Percentiles rank a stretch among this genome's conserved stretches.
These are phyloP conservation scores for Gentiana dahurica DNA, from an alignment of 257 asterid genomes.

Conservation along the genomic window DNA sequence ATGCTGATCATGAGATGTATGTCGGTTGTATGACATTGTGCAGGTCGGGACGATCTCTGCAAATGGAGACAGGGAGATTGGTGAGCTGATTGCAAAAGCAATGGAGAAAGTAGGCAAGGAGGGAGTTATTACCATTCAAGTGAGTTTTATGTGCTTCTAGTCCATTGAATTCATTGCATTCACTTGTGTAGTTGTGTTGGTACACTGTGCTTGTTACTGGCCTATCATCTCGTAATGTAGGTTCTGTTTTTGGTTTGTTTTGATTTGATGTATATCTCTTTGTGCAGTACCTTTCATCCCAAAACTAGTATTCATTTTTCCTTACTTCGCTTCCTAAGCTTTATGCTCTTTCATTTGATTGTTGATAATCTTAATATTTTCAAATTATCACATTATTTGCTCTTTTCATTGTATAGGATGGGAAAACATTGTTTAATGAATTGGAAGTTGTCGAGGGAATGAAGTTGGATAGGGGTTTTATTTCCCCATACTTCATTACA, in stretches of 20 bases:
- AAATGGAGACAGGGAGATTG: conserved; percentile 87
- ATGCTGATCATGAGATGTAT: too few relatives aligned
- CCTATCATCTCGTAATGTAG: too few relatives aligned
- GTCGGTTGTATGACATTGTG: background rate
- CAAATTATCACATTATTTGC: background rate
- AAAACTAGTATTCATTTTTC: too few relatives aligned
- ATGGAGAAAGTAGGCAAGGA: conserved; percentile 99
- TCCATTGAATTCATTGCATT: too few relatives aligned
- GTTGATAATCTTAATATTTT: too few relatives aligned
- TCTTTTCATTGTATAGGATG: conserved; percentile 44
- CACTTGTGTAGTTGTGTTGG: too few relatives aligned
- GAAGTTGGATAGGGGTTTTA: conserved; percentile 91
- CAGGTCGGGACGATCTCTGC: conserved; percentile 96
- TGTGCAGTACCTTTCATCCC: too few relatives aligned
- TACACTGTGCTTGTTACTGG: too few relatives aligned
- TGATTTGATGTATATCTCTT: background rate
- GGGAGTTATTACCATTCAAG: conserved; percentile 95
- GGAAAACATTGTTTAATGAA: conserved; percentile 79
- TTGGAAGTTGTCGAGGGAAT: conserved; percentile 97
- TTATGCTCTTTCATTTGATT: background rate
- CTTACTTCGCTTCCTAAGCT: too few relatives aligned
- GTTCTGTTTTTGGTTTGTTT: background rate
- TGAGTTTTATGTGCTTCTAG: conserved; percentile 7
- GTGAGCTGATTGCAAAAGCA: conserved; percentile 93
- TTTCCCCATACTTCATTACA: conserved; percentile 92